Percentiles rank a stretch among this genome's conserved stretches.
phyloP scores from a whole-genome alignment of 2,329 filamentous ascomycete species.

The Chaetomiaceae sp. region DNA sequence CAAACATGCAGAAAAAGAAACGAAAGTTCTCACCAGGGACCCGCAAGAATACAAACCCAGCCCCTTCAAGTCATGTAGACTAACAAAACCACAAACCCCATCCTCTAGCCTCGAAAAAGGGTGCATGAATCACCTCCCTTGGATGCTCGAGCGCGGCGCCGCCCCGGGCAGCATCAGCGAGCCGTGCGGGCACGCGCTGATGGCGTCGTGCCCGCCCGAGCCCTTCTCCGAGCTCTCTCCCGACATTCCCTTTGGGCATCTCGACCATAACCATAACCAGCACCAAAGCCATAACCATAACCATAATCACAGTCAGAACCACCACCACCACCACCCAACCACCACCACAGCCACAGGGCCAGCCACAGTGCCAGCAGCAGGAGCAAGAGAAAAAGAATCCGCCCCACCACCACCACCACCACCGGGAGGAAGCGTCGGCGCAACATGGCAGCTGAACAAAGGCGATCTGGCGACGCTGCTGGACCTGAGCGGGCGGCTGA shows the following conservation, averaged over 20 bases:
- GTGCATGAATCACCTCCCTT: conserved; percentile 87
- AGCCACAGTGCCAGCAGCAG: background rate
- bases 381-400: conserved; percentile 9
- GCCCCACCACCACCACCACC: too few species aligned
- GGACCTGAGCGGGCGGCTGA: conserved; percentile 75
- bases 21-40: too few species aligned
- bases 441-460: conserved; percentile 75
- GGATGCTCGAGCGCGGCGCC: conserved; percentile 58
- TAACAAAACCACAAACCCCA: conserved; percentile 31
- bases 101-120: conserved; percentile 72
- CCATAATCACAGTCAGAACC: background rate
- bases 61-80: background rate
- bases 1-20: too few species aligned
- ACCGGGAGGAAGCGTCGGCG: conserved; percentile 25
- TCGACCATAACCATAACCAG: conserved; percentile 40
- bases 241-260: conserved; percentile 50
- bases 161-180: conserved; percentile 56
- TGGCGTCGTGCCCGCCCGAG: conserved; percentile 83
- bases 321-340: background rate
- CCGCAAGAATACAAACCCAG: too few species aligned
- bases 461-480: conserved; percentile 75
- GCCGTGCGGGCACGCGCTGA: conserved; percentile 83
- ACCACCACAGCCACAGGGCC: background rate
- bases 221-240: conserved; percentile 46
- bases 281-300: conserved; percentile 20